Percentiles rank a stretch among this genome's conserved stretches.
phyloP scores from a whole-genome alignment of 495 filamentous ascomycete genomes.

The Astrothelium subdiscretum region DNA sequence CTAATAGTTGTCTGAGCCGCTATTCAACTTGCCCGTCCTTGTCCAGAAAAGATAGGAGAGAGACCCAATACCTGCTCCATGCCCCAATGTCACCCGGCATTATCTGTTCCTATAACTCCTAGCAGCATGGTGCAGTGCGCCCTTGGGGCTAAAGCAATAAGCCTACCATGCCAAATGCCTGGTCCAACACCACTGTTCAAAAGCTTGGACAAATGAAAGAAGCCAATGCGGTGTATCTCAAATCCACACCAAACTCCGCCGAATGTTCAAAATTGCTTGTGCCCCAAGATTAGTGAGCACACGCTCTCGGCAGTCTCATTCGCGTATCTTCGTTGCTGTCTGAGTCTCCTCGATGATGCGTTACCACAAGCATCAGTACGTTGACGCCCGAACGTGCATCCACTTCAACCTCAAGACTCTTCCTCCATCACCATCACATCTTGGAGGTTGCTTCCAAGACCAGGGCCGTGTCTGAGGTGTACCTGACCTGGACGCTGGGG shows the following conservation, averaged over 20 bases:
- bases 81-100: background rate
- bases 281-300: background rate
- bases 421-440: background rate
- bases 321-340: constrained; percentile 7
- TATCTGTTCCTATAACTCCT: background rate
- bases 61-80: background rate
- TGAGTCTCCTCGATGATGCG: background rate
- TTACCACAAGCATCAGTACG: background rate
- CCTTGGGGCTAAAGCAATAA: background rate
- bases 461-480: constrained; percentile 9
- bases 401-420: background rate
- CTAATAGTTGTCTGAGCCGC: no score
- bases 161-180: background rate
- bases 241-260: background rate
- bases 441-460: background rate
- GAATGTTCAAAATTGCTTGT: background rate
- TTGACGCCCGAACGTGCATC: background rate
- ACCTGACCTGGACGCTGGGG: constrained; percentile 14
- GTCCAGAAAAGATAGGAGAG: background rate
- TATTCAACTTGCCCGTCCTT: no score
- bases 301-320: constrained; percentile 6
- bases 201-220: background rate
- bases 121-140: background rate
- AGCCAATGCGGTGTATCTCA: background rate
- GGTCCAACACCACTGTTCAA: background rate